These are phyloP conservation scores for Colletotrichum karsti DNA, from an alignment of 2,329 filamentous ascomycete genomes.

Conservation along the genomic window DNA sequence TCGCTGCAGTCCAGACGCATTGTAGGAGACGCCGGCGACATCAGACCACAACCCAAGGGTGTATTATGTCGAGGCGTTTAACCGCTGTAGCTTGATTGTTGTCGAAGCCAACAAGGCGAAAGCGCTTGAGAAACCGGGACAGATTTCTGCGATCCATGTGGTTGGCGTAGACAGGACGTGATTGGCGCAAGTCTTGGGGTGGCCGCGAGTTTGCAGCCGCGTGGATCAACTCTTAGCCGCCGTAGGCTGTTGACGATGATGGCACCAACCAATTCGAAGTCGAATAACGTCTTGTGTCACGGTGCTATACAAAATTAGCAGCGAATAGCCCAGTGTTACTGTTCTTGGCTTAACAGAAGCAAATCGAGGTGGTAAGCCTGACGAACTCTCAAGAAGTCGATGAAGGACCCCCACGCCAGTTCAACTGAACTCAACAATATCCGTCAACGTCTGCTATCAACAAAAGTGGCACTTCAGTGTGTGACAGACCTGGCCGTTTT, in stretches of 20 bases:
- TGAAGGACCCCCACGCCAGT: not conserved
- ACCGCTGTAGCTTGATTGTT: too few relatives aligned
- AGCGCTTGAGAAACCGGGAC: not conserved
- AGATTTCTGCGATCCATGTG: not conserved
- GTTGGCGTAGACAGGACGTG: not conserved
- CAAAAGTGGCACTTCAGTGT: too few relatives aligned
- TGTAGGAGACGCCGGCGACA: too few relatives aligned
- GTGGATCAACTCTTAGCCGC: not conserved
- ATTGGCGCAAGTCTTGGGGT: not conserved
- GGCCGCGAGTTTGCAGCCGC: not conserved
- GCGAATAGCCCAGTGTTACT: not conserved
- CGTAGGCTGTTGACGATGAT: too few relatives aligned
- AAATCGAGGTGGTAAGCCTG: too few relatives aligned
- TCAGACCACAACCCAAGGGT: too few relatives aligned
- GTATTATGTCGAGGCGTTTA: too few relatives aligned
- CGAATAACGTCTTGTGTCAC: not conserved
- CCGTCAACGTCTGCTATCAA: too few relatives aligned
- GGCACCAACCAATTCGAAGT: not conserved
- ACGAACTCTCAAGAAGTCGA: not conserved
- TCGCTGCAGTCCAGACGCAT: too few relatives aligned
- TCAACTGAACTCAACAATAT: too few relatives aligned
- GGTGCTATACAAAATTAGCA: too few relatives aligned
- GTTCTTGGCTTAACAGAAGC: not conserved
- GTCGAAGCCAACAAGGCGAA: not conserved
- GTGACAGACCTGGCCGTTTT: not conserved